Percentiles rank a stretch among this genome's conserved stretches.
Conservation (phyloP, 2,329 filamentous ascomycete species). For the Trichothecium roseum region DNA sequence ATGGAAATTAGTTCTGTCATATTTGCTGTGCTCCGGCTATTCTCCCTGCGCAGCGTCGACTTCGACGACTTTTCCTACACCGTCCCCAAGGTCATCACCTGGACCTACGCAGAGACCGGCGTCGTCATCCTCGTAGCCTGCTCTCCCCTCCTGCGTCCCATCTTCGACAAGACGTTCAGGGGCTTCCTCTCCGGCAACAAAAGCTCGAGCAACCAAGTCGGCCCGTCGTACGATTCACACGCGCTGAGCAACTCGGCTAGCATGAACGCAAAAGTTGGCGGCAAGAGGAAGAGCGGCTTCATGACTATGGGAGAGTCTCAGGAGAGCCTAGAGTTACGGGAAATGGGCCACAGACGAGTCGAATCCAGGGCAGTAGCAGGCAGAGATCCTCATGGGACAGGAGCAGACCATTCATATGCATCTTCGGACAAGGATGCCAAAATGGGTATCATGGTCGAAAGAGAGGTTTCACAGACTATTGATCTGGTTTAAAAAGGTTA, state of each 20-base stretch:
- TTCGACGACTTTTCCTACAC: constrained; percentile 14
- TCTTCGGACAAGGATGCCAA: too few relatives aligned
- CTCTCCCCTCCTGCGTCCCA: constrained; percentile 12
- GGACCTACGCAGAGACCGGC: constrained; percentile 14
- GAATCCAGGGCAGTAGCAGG: too few relatives aligned
- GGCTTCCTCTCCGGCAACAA: constrained; percentile 7
- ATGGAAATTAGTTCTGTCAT: constrained; percentile 13
- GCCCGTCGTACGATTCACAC: not conserved
- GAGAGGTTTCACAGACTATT: constrained; percentile 1
- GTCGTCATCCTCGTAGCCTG: constrained; percentile 14
- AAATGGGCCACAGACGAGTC: not conserved
- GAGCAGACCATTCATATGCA: too few relatives aligned
- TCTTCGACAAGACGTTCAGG: constrained; percentile 13
- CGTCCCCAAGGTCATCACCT: constrained; percentile 11
- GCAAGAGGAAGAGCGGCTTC: constrained; percentile 5
- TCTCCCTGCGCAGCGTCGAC: constrained; percentile 10
- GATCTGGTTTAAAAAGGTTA: not conserved
- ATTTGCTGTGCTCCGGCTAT: constrained; percentile 16
- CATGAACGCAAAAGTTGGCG: constrained; percentile 1
- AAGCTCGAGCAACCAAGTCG: constrained; percentile 1
- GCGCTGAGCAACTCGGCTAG: not conserved
- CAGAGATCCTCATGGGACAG: too few relatives aligned
- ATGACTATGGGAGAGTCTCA: constrained; percentile 8
- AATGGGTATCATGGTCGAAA: not conserved
- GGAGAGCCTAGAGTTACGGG: constrained; percentile 7